phyloP scores from a whole-genome alignment of 768 basidiomycete genomes.

The Xerocomellus amylosporus region DNA sequence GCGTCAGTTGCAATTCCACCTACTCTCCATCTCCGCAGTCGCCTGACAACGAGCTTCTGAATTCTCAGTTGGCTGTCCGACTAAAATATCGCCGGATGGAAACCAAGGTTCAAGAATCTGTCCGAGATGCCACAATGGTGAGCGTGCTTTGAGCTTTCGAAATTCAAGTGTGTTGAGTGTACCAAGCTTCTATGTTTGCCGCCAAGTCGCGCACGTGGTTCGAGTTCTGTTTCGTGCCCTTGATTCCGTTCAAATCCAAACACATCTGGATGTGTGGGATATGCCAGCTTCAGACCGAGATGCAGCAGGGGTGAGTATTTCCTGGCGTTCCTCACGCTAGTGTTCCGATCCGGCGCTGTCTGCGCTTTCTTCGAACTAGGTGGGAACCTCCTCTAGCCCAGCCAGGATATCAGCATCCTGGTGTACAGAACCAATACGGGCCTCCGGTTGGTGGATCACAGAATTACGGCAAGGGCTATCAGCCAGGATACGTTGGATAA shows the following conservation, averaged over 20 bases:
- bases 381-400: slow-evolving; percentile 37
- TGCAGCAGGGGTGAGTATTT: slow-evolving; percentile 49
- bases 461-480: slow-evolving; percentile 22
- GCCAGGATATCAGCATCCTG: slow-evolving; percentile 40
- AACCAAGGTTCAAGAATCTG: slow-evolving; percentile 55
- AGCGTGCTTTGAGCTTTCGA: slow-evolving; percentile 9
- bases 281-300: slow-evolving; percentile 61
- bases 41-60: slow-evolving; percentile 2
- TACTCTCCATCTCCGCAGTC: slow-evolving; percentile 4
- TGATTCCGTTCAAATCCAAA: slow-evolving; percentile 60
- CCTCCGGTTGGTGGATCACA: slow-evolving; percentile 4
- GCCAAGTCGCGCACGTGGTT: slow-evolving; percentile 73
- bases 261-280: slow-evolving; percentile 70
- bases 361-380: slow-evolving; percentile 11
- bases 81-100: slow-evolving; percentile 54
- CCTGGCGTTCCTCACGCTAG: background rate
- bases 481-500: slow-evolving; percentile 29
- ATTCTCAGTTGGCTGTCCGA: slow-evolving; percentile 61
- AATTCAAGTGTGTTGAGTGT: background rate
- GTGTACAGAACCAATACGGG: slow-evolving; percentile 12
- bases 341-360: background rate
- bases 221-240: slow-evolving; percentile 70
- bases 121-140: slow-evolving; percentile 72
- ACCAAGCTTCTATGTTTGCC: slow-evolving; percentile 53
- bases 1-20: slow-evolving; percentile 34